Evolutionary conservation across 2,329 filamentous ascomycete species (phyloP).

Genomic region (Fusarium nodosum): DNA sequence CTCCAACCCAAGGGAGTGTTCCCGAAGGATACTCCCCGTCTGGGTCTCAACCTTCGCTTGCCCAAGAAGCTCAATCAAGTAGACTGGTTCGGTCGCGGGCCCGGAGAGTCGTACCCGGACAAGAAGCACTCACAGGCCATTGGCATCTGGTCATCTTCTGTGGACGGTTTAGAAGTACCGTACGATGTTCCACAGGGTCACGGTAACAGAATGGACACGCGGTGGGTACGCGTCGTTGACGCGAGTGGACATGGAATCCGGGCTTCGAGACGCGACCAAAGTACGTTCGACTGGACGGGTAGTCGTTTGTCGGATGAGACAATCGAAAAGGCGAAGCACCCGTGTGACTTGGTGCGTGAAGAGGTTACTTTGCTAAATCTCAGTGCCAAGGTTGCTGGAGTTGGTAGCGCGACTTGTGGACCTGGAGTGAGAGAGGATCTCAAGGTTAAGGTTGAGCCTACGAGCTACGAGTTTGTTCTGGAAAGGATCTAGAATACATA

Average conservation of each 20-base stretch:
- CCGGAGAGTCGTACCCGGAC: slow-evolving; percentile 19
- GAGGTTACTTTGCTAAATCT: slow-evolving; percentile 15
- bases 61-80: background rate
- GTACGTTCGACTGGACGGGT: slow-evolving; percentile 4
- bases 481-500: slow-evolving; percentile 8
- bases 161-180: background rate
- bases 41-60: slow-evolving; percentile 16
- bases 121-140: slow-evolving; percentile 8
- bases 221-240: slow-evolving; percentile 6
- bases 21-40: slow-evolving; percentile 3
- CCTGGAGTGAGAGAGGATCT: slow-evolving; percentile 19
- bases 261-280: background rate
- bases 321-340: slow-evolving; percentile 18
- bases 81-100: slow-evolving; percentile 16
- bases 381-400: slow-evolving; percentile 14
- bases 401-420: slow-evolving; percentile 27
- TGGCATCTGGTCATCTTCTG: background rate
- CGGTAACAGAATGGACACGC: slow-evolving; percentile 20
- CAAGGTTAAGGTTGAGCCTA: slow-evolving; percentile 3
- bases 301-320: background rate
- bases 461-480: slow-evolving; percentile 2
- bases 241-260: background rate
- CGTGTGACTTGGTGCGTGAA: slow-evolving; percentile 7
- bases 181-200: slow-evolving; percentile 9
- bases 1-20: background rate